Evolutionary conservation across 768 basidiomycete species (phyloP).

Genomic region (Suillus ampliporus): DNA sequence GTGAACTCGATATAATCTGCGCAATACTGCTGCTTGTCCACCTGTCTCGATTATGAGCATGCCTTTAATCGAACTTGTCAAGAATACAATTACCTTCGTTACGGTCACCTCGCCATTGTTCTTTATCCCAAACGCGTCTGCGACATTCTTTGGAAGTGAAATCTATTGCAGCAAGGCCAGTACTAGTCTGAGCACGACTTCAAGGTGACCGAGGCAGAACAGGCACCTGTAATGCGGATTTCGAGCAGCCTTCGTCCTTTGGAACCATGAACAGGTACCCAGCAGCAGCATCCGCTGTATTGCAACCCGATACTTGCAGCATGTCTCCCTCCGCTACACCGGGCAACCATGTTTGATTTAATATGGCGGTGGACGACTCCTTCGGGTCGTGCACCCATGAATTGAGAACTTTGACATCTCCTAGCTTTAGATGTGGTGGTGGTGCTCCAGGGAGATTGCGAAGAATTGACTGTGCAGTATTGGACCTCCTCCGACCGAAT

Average conservation of each 20-base stretch:
- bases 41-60: conserved; percentile 46
- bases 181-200: conserved; percentile 4
- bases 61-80: background rate
- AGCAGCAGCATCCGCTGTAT: conserved; percentile 45
- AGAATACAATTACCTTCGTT: conserved; percentile 58
- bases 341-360: conserved; percentile 80
- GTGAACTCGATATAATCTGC: conserved; percentile 88
- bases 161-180: conserved; percentile 52
- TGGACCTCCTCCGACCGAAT: conserved; percentile 69
- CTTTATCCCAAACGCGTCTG: conserved; percentile 71
- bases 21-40: conserved; percentile 63
- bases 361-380: conserved; percentile 60
- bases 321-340: conserved; percentile 81
- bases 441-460: conserved; percentile 43
- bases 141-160: conserved; percentile 74
- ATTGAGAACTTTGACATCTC: conserved; percentile 67
- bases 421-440: conserved; percentile 56
- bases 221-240: conserved; percentile 68
- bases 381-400: conserved; percentile 79
- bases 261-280: conserved; percentile 71
- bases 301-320: conserved; percentile 54
- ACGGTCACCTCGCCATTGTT: conserved; percentile 75
- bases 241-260: conserved; percentile 62
- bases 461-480: conserved; percentile 72
- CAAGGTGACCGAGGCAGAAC: conserved; percentile 7